phyloP scores from a whole-genome alignment of 1,284 basidiomycete genomes.

The Exobasidium rhododendri region DNA sequence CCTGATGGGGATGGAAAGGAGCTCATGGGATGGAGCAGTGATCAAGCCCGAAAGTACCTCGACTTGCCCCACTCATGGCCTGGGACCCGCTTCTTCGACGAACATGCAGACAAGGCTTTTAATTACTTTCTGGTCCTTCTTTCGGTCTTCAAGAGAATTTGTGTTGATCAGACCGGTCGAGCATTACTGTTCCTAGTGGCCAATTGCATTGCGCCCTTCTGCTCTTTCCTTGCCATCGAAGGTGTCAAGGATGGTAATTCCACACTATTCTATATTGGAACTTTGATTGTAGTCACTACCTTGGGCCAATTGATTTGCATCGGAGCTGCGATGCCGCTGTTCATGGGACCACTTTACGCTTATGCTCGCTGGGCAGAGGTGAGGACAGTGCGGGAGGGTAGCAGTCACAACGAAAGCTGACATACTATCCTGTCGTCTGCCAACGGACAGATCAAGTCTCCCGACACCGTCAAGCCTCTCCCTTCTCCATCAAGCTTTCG shows the following conservation, averaged over 20 bases:
- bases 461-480: neutral
- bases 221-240: constrained; percentile 4
- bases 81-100: neutral
- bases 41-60: neutral
- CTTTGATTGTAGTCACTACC: neutral
- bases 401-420: no score
- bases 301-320: constrained; percentile 10
- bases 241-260: constrained; percentile 5
- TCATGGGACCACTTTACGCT: constrained; percentile 9
- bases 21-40: neutral
- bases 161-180: neutral
- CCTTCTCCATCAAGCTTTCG: neutral
- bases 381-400: neutral
- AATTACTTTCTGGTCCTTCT: neutral
- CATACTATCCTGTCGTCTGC: no score
- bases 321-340: constrained; percentile 1
- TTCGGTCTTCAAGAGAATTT: neutral
- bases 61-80: neutral
- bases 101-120: neutral
- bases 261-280: neutral
- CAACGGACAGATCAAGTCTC: neutral
- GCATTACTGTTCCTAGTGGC: constrained; percentile 5
- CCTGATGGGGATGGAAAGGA: neutral
- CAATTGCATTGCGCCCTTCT: neutral
- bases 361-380: constrained; percentile 12